These are phyloP conservation scores for Somion occarium DNA, from an alignment of 1,284 basidiomycete species.

Conservation along the genomic window DNA sequence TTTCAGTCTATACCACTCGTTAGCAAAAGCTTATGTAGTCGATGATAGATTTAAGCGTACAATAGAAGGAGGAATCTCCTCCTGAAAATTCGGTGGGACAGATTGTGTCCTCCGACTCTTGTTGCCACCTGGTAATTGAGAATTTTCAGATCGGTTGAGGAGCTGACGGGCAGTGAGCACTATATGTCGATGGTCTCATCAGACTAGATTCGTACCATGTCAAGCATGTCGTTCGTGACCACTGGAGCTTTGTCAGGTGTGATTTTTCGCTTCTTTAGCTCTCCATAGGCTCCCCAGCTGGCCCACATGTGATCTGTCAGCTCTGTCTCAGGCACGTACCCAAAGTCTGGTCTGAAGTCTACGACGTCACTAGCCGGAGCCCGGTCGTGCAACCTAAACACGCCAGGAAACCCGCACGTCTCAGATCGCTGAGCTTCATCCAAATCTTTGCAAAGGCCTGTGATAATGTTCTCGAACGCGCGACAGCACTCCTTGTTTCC, in stretches of 20 bases:
- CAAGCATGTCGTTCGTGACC: neutral
- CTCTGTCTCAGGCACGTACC: neutral
- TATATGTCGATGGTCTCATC: too few relatives aligned
- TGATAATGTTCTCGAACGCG: neutral
- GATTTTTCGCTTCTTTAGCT: slow-evolving; percentile 1
- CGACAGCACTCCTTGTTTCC: neutral
- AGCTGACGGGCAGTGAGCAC: too few relatives aligned
- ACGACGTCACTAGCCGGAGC: neutral
- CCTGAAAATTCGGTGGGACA: neutral
- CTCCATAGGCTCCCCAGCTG: neutral
- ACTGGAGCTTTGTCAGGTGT: neutral
- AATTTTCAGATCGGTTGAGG: too few relatives aligned
- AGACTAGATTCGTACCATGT: neutral
- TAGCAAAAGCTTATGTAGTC: neutral
- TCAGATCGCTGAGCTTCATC: neutral
- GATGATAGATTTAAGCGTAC: neutral
- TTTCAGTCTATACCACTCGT: neutral
- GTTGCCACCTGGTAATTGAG: neutral
- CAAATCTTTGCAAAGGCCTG: neutral
- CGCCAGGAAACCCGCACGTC: neutral
- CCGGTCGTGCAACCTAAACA: neutral
- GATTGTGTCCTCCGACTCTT: neutral
- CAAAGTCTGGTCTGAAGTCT: slow-evolving; percentile 4
- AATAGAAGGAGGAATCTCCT: neutral
- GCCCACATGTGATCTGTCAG: neutral